Percentiles rank a stretch among this genome's conserved stretches.
Conservation (phyloP, 805 yeast species). For the Metschnikowia peoriensis region DNA sequence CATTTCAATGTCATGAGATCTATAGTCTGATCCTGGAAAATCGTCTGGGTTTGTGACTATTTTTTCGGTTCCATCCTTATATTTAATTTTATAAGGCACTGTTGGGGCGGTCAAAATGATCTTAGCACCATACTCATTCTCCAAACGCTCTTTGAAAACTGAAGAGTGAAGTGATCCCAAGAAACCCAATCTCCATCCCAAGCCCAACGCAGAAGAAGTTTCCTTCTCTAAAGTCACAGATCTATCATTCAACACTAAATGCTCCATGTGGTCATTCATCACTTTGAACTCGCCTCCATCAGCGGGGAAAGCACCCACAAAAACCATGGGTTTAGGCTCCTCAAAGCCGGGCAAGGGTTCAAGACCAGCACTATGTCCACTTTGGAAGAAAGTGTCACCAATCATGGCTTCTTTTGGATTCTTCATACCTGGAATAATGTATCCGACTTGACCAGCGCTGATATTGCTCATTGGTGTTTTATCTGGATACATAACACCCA, state of each 20-base stretch:
- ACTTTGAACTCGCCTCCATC: constrained; percentile 88
- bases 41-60: constrained; percentile 88
- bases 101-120: constrained; percentile 93
- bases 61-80: constrained; percentile 59
- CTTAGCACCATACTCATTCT: constrained; percentile 91
- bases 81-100: constrained; percentile 83
- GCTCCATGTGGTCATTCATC: constrained; percentile 86
- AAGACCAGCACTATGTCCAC: constrained; percentile 52
- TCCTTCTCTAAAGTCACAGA: constrained; percentile 88
- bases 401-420: constrained; percentile 80
- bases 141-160: constrained; percentile 87
- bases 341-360: constrained; percentile 92
- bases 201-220: constrained; percentile 91
- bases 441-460: constrained; percentile 92
- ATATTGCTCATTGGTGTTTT: constrained; percentile 60
- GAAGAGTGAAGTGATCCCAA: constrained; percentile 93
- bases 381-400: constrained; percentile 83
- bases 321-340: constrained; percentile 97
- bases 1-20: constrained; percentile 47
- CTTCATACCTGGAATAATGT: constrained; percentile 92
- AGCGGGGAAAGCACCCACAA: constrained; percentile 96
- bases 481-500: constrained; percentile 95
- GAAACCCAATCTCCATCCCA: constrained; percentile 97
- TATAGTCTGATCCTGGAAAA: constrained; percentile 64
- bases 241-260: constrained; percentile 86